Conservation (phyloP, 768 basidiomycete species). For the Termitomyces sp. region DNA sequence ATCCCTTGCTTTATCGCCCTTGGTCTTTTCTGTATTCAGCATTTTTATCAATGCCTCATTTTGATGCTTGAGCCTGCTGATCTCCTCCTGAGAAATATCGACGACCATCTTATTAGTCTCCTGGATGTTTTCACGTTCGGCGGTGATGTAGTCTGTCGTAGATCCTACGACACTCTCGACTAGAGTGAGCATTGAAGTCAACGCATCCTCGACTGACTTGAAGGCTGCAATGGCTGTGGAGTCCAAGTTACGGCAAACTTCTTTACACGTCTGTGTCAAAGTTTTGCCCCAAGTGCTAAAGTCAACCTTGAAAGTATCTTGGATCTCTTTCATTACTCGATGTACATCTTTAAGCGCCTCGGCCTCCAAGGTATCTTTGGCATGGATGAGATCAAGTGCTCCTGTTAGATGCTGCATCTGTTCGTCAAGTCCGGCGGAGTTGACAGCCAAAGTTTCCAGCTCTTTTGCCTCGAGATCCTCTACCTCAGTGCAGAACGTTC, state of each 20-base stretch:
- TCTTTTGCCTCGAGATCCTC: conserved; percentile 54
- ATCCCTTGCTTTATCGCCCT: conserved; percentile 63
- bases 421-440: conserved; percentile 50
- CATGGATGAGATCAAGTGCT: conserved; percentile 47
- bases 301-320: conserved; percentile 46
- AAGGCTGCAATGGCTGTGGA: conserved; percentile 40
- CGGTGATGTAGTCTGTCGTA: conserved; percentile 49
- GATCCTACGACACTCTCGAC: conserved; percentile 58
- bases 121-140: conserved; percentile 45
- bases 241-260: conserved; percentile 43
- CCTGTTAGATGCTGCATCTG: conserved; percentile 53
- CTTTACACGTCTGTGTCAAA: conserved; percentile 43
- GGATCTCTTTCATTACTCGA: conserved; percentile 43
- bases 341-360: conserved; percentile 48
- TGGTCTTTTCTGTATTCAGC: conserved; percentile 61
- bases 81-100: conserved; percentile 45
- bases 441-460: conserved; percentile 43
- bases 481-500: conserved; percentile 50
- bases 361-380: conserved; percentile 49
- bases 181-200: conserved; percentile 53
- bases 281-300: conserved; percentile 53
- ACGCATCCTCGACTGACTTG: conserved; percentile 47
- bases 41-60: conserved; percentile 59
- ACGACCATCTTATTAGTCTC: conserved; percentile 47
- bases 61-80: conserved; percentile 60